Conservation (phyloP, 1,139 yeast genomes). For the Pichia norvegensis region DNA sequence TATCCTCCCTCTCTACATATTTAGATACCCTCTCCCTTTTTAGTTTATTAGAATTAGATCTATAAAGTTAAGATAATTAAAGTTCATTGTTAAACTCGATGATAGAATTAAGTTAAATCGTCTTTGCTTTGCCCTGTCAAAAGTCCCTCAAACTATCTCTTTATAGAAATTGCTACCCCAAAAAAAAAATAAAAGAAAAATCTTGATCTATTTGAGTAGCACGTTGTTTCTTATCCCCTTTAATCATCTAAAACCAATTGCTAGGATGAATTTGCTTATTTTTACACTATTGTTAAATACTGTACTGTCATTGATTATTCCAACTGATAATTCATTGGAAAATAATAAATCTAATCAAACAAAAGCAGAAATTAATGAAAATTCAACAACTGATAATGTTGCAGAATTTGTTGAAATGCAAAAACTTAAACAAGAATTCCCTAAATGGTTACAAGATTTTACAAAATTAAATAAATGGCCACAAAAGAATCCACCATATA, state of each 20-base stretch:
- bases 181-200: too few relatives aligned
- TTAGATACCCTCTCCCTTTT: background rate
- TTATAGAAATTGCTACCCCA: too few relatives aligned
- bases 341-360: background rate
- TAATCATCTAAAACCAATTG: background rate
- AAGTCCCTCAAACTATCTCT: too few relatives aligned
- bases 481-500: slow-evolving; percentile 75
- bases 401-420: background rate
- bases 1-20: background rate
- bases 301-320: background rate
- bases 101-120: too few relatives aligned
- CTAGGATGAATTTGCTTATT: background rate
- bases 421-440: slow-evolving; percentile 35
- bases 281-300: background rate
- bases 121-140: background rate
- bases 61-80: background rate
- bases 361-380: background rate
- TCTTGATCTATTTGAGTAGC: too few relatives aligned
- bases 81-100: too few relatives aligned
- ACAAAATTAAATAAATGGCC: slow-evolving; percentile 82
- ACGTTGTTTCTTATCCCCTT: too few relatives aligned
- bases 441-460: slow-evolving; percentile 67
- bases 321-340: background rate
- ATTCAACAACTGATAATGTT: background rate
- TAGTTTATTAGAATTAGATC: background rate